phyloP scores from a whole-genome alignment of 768 basidiomycete species.

The Crucibulum laeve region DNA sequence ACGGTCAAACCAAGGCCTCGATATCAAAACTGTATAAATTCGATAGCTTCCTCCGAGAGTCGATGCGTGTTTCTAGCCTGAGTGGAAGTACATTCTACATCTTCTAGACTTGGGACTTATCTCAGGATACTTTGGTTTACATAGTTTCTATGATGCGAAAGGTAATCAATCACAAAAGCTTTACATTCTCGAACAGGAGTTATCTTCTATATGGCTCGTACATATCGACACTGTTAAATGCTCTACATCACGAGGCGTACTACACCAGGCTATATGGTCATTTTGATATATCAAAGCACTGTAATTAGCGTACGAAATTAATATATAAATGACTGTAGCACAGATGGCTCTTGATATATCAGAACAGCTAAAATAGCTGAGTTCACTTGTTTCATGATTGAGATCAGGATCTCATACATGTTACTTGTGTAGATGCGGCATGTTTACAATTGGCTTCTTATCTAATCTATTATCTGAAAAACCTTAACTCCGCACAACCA shows the following conservation, averaged over 20 bases:
- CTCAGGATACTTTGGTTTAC: neutral
- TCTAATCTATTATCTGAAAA: too few species aligned
- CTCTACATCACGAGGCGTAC: neutral
- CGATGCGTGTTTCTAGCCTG: slow-evolving; percentile 26
- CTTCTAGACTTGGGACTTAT: neutral
- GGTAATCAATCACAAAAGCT: slow-evolving; percentile 8
- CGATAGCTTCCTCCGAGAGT: slow-evolving; percentile 46
- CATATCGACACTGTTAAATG: neutral
- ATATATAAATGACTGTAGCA: neutral
- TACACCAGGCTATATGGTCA: neutral
- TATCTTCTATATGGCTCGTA: slow-evolving; percentile 1
- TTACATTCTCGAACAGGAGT: slow-evolving; percentile 1
- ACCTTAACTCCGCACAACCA: too few species aligned
- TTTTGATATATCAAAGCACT: neutral
- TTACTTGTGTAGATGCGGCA: too few species aligned
- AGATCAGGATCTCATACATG: too few species aligned
- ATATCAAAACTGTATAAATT: slow-evolving; percentile 32
- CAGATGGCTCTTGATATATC: too few species aligned
- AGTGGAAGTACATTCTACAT: slow-evolving; percentile 11
- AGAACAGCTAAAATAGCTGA: too few species aligned
- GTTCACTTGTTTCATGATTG: too few species aligned
- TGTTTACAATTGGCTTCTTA: too few species aligned
- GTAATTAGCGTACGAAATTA: slow-evolving; percentile 2
- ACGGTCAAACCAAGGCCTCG: slow-evolving; percentile 24
- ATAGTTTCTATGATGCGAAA: slow-evolving; percentile 20